Evolutionary conservation across 2,329 filamentous ascomycete genomes (phyloP).

Genomic region (Teratosphaeria viscida): DNA sequence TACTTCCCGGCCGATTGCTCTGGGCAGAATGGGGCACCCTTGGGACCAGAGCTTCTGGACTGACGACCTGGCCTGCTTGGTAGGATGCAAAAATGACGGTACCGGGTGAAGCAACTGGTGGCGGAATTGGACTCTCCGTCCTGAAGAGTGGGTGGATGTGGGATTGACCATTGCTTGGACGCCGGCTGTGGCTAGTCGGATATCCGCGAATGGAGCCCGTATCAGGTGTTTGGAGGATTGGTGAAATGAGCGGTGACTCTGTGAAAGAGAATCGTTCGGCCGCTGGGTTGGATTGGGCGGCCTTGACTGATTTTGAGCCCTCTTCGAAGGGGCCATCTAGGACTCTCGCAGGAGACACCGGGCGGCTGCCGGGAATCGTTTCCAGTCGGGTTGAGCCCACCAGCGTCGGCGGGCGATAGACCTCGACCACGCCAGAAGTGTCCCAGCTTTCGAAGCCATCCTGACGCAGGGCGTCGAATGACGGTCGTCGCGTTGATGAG

Average conservation of each 20-base stretch:
- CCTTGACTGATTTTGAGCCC: not conserved
- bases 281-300: not conserved
- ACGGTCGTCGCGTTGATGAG: constrained; percentile 13
- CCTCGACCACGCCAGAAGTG: constrained; percentile 55
- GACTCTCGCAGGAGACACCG: constrained; percentile 51
- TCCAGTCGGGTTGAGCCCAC: constrained; percentile 49
- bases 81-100: constrained; percentile 63
- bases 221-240: not conserved
- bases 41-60: constrained; percentile 14
- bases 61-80: constrained; percentile 53
- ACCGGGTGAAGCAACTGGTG: constrained; percentile 53
- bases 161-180: constrained; percentile 40
- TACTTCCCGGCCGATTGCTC: constrained; percentile 2
- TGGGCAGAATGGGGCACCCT: constrained; percentile 13
- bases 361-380: constrained; percentile 59
- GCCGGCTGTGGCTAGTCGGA: not conserved
- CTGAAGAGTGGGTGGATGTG: constrained; percentile 72
- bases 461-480: constrained; percentile 24
- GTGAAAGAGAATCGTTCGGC: constrained; percentile 6
- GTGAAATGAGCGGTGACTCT: constrained; percentile 4
- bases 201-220: not conserved
- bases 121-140: constrained; percentile 58
- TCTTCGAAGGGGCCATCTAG: constrained; percentile 41
- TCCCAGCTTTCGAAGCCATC: constrained; percentile 69
- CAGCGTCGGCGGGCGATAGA: constrained; percentile 24